Percentiles rank a stretch among this genome's conserved stretches.
phyloP scores from a whole-genome alignment of 768 basidiomycete species.

The Mycena rosella region DNA sequence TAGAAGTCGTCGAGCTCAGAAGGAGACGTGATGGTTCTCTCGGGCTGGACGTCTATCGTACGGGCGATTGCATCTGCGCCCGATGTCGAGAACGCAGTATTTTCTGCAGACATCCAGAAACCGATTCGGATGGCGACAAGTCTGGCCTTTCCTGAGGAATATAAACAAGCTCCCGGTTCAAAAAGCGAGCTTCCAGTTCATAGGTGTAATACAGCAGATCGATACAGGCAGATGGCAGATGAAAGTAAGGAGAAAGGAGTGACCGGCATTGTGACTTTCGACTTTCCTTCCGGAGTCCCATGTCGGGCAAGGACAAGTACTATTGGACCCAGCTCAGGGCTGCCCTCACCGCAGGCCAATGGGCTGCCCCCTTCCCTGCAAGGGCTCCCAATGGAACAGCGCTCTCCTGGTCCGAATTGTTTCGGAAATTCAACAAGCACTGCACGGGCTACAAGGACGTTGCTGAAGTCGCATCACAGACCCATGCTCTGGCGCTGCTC shows the following conservation, averaged over 20 bases:
- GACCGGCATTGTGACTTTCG: slow-evolving; percentile 18
- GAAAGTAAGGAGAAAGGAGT: slow-evolving; percentile 4
- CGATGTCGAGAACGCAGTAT: slow-evolving; percentile 63
- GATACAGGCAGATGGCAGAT: neutral
- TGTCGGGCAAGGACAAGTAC: slow-evolving; percentile 70
- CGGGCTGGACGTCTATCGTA: slow-evolving; percentile 60
- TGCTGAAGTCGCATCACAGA: slow-evolving; percentile 76
- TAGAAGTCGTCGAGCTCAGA: slow-evolving; percentile 74
- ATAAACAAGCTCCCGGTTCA: neutral
- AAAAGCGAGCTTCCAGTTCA: too few relatives aligned
- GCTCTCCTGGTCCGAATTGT: slow-evolving; percentile 81
- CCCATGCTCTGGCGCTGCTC: slow-evolving; percentile 71
- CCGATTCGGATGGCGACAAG: too few relatives aligned
- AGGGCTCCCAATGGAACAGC: slow-evolving; percentile 64
- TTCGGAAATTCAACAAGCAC: slow-evolving; percentile 92
- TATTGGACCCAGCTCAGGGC: slow-evolving; percentile 84
- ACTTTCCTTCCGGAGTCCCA: slow-evolving; percentile 3
- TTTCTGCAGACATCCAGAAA: slow-evolving; percentile 38
- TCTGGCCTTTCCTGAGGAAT: neutral
- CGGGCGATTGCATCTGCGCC: slow-evolving; percentile 76
- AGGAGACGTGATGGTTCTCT: slow-evolving; percentile 50
- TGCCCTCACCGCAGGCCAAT: slow-evolving; percentile 79
- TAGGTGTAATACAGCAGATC: neutral
- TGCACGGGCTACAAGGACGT: slow-evolving; percentile 71
- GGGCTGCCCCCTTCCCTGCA: slow-evolving; percentile 73